Conservation (phyloP, 257 asterid genomes). For the Fraxinus excelsior region DNA sequence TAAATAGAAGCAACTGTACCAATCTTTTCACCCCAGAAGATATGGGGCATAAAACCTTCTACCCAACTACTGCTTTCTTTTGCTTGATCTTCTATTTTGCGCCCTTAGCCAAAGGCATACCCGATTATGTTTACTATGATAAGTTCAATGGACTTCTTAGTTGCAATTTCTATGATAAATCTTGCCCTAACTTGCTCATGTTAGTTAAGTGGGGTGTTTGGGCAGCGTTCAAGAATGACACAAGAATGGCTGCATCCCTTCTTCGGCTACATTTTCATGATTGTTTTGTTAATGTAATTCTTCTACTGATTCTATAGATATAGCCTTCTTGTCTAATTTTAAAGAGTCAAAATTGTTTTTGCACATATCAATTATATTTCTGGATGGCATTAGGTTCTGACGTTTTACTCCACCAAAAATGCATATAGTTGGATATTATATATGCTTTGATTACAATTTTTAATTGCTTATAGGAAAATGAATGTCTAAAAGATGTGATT, state of each 20-base stretch:
- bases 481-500: no score
- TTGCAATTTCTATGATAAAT: slow-evolving; percentile 47
- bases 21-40: neutral
- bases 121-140: slow-evolving; percentile 33
- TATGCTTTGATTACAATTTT: no score
- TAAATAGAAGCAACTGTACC: slow-evolving; percentile 33
- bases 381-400: no score
- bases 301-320: neutral
- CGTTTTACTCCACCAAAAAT: no score
- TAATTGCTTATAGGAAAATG: no score
- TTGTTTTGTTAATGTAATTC: slow-evolving; percentile 61
- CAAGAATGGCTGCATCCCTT: slow-evolving; percentile 65
- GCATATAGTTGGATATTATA: no score
- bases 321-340: neutral
- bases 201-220: slow-evolving; percentile 57
- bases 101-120: slow-evolving; percentile 25
- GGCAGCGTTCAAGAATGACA: slow-evolving; percentile 48
- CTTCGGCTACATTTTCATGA: slow-evolving; percentile 75
- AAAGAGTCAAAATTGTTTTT: neutral
- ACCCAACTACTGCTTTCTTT: slow-evolving; percentile 16
- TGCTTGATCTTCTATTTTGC: slow-evolving; percentile 20
- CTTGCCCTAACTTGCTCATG: slow-evolving; percentile 53
- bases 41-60: slow-evolving; percentile 38
- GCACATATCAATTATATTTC: no score
- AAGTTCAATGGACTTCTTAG: slow-evolving; percentile 33